A percentile compares a stretch with the other conserved stretches of the same genome.
These are phyloP conservation scores for Acidomyces sp. DNA, from an alignment of 495 filamentous ascomycete genomes.

Conservation along the genomic window DNA sequence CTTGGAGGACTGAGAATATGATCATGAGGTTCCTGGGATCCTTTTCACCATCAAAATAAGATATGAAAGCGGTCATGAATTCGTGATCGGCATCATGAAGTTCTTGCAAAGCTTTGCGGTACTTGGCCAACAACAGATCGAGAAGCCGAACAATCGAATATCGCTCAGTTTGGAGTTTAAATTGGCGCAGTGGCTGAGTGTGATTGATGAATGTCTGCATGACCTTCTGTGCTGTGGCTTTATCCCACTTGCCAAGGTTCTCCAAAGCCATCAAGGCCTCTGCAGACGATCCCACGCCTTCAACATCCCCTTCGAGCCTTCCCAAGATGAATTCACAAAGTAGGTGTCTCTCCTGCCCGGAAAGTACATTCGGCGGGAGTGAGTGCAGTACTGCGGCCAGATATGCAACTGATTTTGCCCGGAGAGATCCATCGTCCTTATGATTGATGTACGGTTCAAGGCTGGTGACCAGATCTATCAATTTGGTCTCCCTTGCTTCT, in stretches of 20 bases:
- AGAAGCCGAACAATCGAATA: slow-evolving; percentile 52
- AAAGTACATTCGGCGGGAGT: slow-evolving; percentile 46
- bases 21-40: slow-evolving; percentile 69
- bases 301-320: slow-evolving; percentile 27
- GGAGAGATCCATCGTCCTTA: slow-evolving; percentile 45
- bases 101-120: slow-evolving; percentile 37
- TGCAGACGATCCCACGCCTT: slow-evolving; percentile 27
- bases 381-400: slow-evolving; percentile 50
- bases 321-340: slow-evolving; percentile 32
- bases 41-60: slow-evolving; percentile 62
- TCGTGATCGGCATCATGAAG: slow-evolving; percentile 26
- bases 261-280: slow-evolving; percentile 28
- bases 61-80: slow-evolving; percentile 50
- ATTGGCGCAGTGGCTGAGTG: slow-evolving; percentile 29
- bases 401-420: slow-evolving; percentile 55
- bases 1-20: slow-evolving; percentile 59
- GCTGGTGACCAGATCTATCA: slow-evolving; percentile 54
- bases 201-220: slow-evolving; percentile 26
- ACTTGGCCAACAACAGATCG: slow-evolving; percentile 50
- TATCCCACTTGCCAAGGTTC: slow-evolving; percentile 29
- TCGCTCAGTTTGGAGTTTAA: slow-evolving; percentile 47
- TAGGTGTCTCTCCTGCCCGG: slow-evolving; percentile 46
- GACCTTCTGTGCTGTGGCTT: slow-evolving; percentile 23
- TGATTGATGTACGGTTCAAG: slow-evolving; percentile 59
- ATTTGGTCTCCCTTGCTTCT: slow-evolving; percentile 46